A percentile compares a stretch with the other conserved stretches of the same genome.
These are phyloP conservation scores for Diospyros kaki DNA, from an alignment of 148 eudicot species.

Conservation along the genomic window DNA sequence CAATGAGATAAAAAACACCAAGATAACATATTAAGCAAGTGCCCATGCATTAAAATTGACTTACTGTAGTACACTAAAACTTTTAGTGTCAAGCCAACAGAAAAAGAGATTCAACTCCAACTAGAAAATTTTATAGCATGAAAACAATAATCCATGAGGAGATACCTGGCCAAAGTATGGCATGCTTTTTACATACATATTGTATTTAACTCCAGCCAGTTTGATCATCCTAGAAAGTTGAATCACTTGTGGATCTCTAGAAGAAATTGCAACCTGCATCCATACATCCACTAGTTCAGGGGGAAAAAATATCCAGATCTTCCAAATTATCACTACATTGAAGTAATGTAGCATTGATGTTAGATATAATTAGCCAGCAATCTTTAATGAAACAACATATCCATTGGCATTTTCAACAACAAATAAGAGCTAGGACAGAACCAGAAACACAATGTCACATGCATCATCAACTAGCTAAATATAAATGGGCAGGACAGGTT, in stretches of 20 bases:
- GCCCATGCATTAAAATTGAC: neutral
- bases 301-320: neutral
- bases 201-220: slow-evolving; percentile 45
- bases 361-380: neutral
- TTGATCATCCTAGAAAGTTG: slow-evolving; percentile 27
- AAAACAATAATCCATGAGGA: slow-evolving; percentile 11
- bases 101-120: neutral
- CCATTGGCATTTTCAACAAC: neutral
- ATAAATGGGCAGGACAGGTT: neutral
- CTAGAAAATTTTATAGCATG: neutral
- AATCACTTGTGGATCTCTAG: slow-evolving; percentile 23
- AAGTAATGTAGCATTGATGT: neutral
- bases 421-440: neutral
- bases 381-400: neutral
- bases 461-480: neutral
- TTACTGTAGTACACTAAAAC: neutral
- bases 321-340: neutral
- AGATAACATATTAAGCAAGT: neutral
- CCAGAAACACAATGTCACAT: neutral
- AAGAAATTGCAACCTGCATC: slow-evolving; percentile 39
- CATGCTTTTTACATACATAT: slow-evolving; percentile 39
- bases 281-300: slow-evolving; percentile 5
- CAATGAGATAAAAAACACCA: neutral
- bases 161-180: slow-evolving; percentile 48
- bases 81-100: neutral